Percentiles rank a stretch among this genome's conserved stretches.
Conservation (phyloP, 768 basidiomycete genomes). For the Pisolithus tinctorius region DNA sequence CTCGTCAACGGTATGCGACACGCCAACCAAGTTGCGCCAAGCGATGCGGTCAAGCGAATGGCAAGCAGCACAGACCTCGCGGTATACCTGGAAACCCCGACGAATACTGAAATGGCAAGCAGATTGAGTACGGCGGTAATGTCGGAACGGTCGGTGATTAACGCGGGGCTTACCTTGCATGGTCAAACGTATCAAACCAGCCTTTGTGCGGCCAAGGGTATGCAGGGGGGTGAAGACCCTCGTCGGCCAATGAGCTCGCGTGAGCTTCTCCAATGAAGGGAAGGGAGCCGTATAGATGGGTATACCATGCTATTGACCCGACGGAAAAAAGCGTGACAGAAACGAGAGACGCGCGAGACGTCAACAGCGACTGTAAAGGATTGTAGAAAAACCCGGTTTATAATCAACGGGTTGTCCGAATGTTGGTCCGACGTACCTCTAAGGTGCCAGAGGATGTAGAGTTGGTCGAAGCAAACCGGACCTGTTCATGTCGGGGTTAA, state of each 20-base stretch:
- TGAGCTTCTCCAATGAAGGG: constrained; percentile 90
- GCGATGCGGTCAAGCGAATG: constrained; percentile 99
- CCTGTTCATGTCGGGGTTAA: constrained; percentile 33
- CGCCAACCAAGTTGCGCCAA: constrained; percentile 98
- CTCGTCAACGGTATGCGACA: constrained; percentile 93
- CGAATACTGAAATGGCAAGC: constrained; percentile 60
- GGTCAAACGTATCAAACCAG: constrained; percentile 86
- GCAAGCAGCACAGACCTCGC: constrained; percentile 98
- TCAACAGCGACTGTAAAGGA: constrained; percentile 47
- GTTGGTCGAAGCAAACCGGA: constrained; percentile 66
- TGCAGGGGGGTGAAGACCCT: constrained; percentile 81
- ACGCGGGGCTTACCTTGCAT: constrained; percentile 67
- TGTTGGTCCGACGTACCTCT: constrained; percentile 46
- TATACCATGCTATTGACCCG: constrained; percentile 95
- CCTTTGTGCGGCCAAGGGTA: constrained; percentile 95
- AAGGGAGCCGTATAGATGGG: constrained; percentile 83
- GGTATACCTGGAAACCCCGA: constrained; percentile 94
- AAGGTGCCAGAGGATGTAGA: constrained; percentile 48
- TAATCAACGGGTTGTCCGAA: background rate
- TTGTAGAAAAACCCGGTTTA: background rate
- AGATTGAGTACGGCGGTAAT: constrained; percentile 5
- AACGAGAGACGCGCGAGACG: constrained; percentile 67
- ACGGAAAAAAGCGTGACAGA: constrained; percentile 71
- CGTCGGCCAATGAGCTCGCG: constrained; percentile 88
- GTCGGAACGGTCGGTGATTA: constrained; percentile 7